These are phyloP conservation scores for Rhodosporidiobolus odoratus DNA, from an alignment of 768 basidiomycete species.

Conservation along the genomic window DNA sequence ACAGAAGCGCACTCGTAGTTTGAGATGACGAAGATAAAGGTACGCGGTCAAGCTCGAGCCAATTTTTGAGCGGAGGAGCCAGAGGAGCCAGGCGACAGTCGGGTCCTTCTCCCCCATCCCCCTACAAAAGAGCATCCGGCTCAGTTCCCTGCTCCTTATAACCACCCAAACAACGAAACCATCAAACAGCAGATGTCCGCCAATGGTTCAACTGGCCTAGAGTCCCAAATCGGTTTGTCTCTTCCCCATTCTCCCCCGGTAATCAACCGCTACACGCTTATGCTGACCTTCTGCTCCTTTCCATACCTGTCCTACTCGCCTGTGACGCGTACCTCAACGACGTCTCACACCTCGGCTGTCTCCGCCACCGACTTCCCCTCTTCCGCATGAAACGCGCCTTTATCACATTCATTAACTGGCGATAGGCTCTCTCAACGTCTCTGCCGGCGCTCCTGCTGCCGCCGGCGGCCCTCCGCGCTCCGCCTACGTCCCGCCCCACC, in stretches of 20 bases:
- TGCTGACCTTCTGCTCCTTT: neutral
- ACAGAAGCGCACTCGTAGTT: too few relatives aligned
- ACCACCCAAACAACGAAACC: neutral
- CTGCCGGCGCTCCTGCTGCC: conserved; percentile 19
- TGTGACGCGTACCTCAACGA: too few relatives aligned
- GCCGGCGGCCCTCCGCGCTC: conserved; percentile 14
- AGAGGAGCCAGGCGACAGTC: too few relatives aligned
- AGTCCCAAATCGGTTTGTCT: conserved; percentile 26
- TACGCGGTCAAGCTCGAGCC: too few relatives aligned
- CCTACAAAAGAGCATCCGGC: too few relatives aligned
- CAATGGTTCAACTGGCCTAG: conserved; percentile 33
- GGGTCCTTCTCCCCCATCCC: too few relatives aligned
- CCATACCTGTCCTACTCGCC: neutral
- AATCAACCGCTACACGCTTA: neutral
- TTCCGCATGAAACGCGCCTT: neutral
- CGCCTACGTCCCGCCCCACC: conserved; percentile 39
- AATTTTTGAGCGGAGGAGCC: too few relatives aligned
- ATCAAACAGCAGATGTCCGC: conserved; percentile 16
- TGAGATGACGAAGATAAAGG: too few relatives aligned
- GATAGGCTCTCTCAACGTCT: conserved; percentile 30
- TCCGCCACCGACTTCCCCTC: neutral
- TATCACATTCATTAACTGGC: neutral
- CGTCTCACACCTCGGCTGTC: neutral
- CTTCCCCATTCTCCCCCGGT: neutral
- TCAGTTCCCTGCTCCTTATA: neutral